These are phyloP conservation scores for Hypoxylon sp. DNA, from an alignment of 2,329 filamentous ascomycete species.

Conservation along the genomic window DNA sequence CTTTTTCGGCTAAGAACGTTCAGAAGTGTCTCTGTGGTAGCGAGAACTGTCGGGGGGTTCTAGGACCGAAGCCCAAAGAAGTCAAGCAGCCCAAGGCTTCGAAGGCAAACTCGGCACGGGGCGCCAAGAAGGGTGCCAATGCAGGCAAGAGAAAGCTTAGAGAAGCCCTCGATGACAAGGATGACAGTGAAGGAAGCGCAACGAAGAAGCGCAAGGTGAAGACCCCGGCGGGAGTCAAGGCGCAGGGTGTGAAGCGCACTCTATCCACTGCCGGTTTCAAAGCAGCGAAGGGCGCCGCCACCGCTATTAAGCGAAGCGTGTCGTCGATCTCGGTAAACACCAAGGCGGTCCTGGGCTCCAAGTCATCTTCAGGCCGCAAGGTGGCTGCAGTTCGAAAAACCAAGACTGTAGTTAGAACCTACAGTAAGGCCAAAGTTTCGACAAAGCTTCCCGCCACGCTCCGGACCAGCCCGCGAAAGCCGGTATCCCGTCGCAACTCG, in stretches of 20 bases:
- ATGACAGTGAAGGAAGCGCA: constrained; percentile 45
- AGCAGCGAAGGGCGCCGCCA: constrained; percentile 53
- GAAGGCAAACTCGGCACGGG: constrained; percentile 57
- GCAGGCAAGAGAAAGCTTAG: constrained; percentile 69
- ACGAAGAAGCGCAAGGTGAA: constrained; percentile 64
- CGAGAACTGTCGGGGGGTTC: constrained; percentile 72
- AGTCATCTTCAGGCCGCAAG: constrained; percentile 43
- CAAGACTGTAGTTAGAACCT: constrained; percentile 49
- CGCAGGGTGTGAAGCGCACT: constrained; percentile 43
- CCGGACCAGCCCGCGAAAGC: constrained; percentile 41
- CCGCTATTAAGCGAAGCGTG: constrained; percentile 56
- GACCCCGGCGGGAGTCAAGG: constrained; percentile 53
- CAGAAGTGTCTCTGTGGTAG: constrained; percentile 75
- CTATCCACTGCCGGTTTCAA: constrained; percentile 52
- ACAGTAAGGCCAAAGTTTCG: constrained; percentile 47
- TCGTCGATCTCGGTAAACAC: constrained; percentile 56
- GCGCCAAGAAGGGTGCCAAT: constrained; percentile 55
- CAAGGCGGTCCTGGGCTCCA: constrained; percentile 49
- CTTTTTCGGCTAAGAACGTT: constrained; percentile 76
- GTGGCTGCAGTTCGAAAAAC: constrained; percentile 47
- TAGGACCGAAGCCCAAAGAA: constrained; percentile 72
- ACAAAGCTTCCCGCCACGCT: constrained; percentile 38
- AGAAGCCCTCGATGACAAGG: constrained; percentile 61
- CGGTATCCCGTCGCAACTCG: constrained; percentile 35
- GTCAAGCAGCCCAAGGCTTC: constrained; percentile 61